phyloP scores from a whole-genome alignment of 2,329 filamentous ascomycete genomes.

The Sarocladiaceae sp. region DNA sequence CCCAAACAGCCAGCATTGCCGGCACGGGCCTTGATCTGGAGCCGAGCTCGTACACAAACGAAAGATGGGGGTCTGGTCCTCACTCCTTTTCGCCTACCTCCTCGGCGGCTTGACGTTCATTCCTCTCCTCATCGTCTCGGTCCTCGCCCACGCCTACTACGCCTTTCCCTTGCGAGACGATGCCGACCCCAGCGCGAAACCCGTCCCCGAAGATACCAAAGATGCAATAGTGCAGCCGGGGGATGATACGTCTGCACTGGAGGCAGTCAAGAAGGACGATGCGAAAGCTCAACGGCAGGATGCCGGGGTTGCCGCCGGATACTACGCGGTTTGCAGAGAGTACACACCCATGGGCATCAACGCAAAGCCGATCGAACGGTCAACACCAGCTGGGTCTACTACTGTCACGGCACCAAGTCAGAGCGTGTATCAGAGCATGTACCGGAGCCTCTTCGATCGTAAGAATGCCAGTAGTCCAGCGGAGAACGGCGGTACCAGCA shows the following conservation, averaged over 20 bases:
- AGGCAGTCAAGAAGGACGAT: conserved; percentile 58
- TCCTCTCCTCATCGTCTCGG: conserved; percentile 60
- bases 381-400: conserved; percentile 71
- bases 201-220: conserved; percentile 18
- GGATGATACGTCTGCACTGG: conserved; percentile 63
- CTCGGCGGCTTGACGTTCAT: conserved; percentile 86
- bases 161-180: conserved; percentile 55
- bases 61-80: conserved; percentile 46
- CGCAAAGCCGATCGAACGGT: conserved; percentile 84
- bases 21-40: neutral
- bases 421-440: conserved; percentile 98
- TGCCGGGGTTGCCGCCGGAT: conserved; percentile 78
- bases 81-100: conserved; percentile 72
- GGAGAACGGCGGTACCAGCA: conserved; percentile 41
- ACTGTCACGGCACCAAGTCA: conserved; percentile 77
- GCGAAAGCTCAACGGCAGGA: conserved; percentile 56
- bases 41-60: neutral
- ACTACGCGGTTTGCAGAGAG: conserved; percentile 92
- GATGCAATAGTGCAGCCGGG: conserved; percentile 49
- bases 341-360: conserved; percentile 90
- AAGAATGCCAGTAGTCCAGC: conserved; percentile 50
- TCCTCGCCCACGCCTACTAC: conserved; percentile 65
- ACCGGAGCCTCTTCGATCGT: conserved; percentile 89
- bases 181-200: conserved; percentile 19
- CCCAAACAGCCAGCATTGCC: no score